Evolutionary conservation across 2,329 filamentous ascomycete genomes (phyloP), one percentile per base, ranked within the genome.

Genomic region (Xylariaceae sp.): DNA sequence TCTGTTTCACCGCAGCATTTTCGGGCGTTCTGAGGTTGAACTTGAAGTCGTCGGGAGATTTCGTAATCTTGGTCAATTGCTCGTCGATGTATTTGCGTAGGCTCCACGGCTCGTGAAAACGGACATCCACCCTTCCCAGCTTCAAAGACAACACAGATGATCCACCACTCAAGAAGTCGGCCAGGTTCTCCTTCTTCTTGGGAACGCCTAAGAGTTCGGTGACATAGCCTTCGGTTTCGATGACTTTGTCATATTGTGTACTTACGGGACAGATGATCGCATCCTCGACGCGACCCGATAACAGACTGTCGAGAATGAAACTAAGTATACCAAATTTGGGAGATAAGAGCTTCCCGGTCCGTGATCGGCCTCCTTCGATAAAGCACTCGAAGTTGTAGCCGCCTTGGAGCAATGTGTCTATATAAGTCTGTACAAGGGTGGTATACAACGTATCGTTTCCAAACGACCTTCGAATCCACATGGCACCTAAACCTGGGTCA

Each of bases 191-290:
- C 61, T 95, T 95, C 57, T 88, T 88, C 65, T 98, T 98, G 0
- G 93, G 93, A 47, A 94, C 84, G 3, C 93, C 93, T 1, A 98
- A 76, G 2, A 98, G 77, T 63, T 98, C 93, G 26, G 83, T 93
- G 34, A 97, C 91, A 58, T 98, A 98, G 4, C 89, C 93, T 64
- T 95, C 89, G 1, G 94, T 95, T 64, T 98, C 93, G 45, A 98
- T 94, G 42, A 98, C 93, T 61, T 97, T 98, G 72, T 98, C 93
- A 60, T 98, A 98, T 61, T 98, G 93, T 1, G 90, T 96, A 63
- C 87, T 94, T 34, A 98, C 93, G 0, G 93, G 93, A 54, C 91
- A 95, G 39, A 98, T 89, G 32, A 96, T 87, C 24, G 89, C 84
- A 63, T 98, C 93, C 35, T 94, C 74, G 0, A 95, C 89, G 6